These are phyloP conservation scores for Saccharomyces hybrid DNA, from an alignment of 1,139 yeast species.

Conservation along the genomic window DNA sequence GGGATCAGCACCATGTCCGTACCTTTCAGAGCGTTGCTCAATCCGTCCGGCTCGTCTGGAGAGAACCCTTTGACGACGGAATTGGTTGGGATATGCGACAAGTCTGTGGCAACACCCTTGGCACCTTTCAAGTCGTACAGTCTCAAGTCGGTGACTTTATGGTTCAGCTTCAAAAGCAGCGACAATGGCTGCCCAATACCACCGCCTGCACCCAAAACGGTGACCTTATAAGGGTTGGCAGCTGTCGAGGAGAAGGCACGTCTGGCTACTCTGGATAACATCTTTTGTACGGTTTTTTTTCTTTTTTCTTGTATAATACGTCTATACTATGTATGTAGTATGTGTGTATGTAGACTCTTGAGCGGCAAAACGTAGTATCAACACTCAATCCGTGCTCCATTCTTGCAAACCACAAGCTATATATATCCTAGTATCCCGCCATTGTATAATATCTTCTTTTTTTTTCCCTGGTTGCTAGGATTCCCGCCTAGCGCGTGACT, in stretches of 20 bases:
- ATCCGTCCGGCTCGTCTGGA: slow-evolving; percentile 66
- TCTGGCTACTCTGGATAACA: slow-evolving; percentile 36
- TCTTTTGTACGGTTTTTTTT: neutral
- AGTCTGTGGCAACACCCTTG: slow-evolving; percentile 95
- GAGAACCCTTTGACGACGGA: slow-evolving; percentile 76
- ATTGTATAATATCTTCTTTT: neutral
- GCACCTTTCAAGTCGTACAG: slow-evolving; percentile 91
- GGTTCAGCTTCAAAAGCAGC: slow-evolving; percentile 78
- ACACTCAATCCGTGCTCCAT: neutral
- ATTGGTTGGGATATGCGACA: slow-evolving; percentile 87
- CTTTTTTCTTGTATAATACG: neutral
- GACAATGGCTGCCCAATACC: slow-evolving; percentile 99
- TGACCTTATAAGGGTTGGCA: slow-evolving; percentile 65
- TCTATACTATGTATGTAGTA: neutral
- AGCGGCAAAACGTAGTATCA: neutral
- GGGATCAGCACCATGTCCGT: slow-evolving; percentile 90
- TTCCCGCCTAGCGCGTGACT: neutral
- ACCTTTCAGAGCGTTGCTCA: slow-evolving; percentile 66
- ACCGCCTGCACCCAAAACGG: slow-evolving; percentile 95
- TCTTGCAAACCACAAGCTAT: neutral
- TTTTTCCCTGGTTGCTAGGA: neutral
- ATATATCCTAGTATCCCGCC: neutral
- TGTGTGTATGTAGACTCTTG: neutral
- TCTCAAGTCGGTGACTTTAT: slow-evolving; percentile 75
- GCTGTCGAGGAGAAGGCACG: slow-evolving; percentile 66